phyloP scores from a whole-genome alignment of 208 protist species.

The Leishmania gerbilli region DNA sequence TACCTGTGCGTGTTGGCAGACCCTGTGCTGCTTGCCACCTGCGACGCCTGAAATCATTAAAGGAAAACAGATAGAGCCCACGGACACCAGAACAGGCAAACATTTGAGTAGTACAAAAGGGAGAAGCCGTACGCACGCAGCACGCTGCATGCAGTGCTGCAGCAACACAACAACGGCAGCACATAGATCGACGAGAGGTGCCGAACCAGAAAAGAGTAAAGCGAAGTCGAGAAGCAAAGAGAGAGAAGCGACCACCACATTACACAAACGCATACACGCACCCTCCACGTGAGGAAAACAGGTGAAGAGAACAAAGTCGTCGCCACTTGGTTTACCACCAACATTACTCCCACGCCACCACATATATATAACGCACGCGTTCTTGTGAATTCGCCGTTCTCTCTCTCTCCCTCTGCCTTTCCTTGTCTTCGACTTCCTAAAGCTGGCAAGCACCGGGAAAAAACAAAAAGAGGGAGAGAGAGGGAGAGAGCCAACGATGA shows the following conservation, averaged over 20 bases:
- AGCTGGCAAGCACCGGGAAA: background rate
- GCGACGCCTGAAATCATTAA: background rate
- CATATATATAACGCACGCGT: background rate
- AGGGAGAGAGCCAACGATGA: background rate
- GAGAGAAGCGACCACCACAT: background rate
- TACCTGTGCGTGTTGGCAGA: background rate
- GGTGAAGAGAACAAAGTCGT: background rate
- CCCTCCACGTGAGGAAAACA: background rate
- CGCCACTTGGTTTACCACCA: background rate
- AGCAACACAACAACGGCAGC: background rate
- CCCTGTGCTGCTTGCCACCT: background rate
- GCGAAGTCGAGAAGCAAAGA: background rate
- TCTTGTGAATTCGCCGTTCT: background rate
- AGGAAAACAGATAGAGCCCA: background rate
- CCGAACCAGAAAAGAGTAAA: background rate
- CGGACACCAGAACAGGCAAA: background rate
- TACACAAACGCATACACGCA: background rate
- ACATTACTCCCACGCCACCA: background rate
- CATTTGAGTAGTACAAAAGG: background rate
- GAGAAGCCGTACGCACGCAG: background rate
- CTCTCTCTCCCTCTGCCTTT: background rate
- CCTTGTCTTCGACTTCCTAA: background rate
- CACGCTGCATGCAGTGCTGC: background rate
- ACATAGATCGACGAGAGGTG: background rate
- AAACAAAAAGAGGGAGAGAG: background rate